These are phyloP conservation scores for Mixia osmundae DNA, from an alignment of 1,284 basidiomycete species.

Conservation along the genomic window DNA sequence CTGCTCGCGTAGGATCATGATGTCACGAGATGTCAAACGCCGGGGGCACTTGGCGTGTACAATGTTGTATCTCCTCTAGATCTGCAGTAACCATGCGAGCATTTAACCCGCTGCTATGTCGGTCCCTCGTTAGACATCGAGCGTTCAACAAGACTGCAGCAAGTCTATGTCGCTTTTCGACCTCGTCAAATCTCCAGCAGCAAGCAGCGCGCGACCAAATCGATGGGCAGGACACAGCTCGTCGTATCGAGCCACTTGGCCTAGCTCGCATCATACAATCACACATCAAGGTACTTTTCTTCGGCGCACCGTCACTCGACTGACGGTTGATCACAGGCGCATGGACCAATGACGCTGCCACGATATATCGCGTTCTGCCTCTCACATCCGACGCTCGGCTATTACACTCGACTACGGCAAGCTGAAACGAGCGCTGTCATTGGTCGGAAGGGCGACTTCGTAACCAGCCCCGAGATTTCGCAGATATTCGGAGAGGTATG, in stretches of 20 bases:
- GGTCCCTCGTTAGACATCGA: no score
- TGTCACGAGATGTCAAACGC: no score
- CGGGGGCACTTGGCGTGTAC: no score
- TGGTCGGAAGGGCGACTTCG: conserved; percentile 73
- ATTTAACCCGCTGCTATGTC: no score
- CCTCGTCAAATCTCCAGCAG: no score
- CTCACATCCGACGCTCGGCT: conserved; percentile 62
- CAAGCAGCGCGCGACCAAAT: no score
- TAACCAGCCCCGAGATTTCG: conserved; percentile 88
- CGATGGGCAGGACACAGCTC: no score
- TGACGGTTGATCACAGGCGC: conserved; percentile 31
- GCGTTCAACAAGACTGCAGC: no score
- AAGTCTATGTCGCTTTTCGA: no score
- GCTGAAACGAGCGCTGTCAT: conserved; percentile 35
- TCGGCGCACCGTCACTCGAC: neutral
- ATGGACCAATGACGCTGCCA: conserved; percentile 61
- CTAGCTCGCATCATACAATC: conserved; percentile 5
- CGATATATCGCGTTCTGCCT: conserved; percentile 75
- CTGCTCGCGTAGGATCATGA: no score
- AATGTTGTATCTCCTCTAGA: no score
- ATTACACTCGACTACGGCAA: conserved; percentile 33
- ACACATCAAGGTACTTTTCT: conserved; percentile 6
- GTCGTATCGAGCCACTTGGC: conserved; percentile 2
- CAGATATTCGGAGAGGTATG: conserved; percentile 89
- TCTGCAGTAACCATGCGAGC: no score